Evolutionary conservation across 2,329 filamentous ascomycete genomes (phyloP).

Genomic region (Aspergillus terreus): DNA sequence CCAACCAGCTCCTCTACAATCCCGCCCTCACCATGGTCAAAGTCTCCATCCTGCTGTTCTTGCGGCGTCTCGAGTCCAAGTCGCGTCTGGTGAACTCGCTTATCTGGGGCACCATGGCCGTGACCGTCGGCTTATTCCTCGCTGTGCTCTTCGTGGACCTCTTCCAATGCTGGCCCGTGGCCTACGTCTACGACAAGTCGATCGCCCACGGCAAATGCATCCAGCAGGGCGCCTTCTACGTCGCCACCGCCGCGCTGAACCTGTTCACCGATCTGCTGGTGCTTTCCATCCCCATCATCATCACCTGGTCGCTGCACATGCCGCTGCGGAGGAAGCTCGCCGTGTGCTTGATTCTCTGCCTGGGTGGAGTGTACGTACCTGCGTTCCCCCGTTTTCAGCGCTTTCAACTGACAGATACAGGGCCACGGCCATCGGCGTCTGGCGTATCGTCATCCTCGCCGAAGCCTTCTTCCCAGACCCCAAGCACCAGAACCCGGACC

Average conservation of each 20-base stretch:
- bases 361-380: conserved; percentile 23
- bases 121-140: conserved; percentile 19
- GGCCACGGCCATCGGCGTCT: conserved; percentile 25
- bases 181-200: conserved; percentile 19
- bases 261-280: conserved; percentile 31
- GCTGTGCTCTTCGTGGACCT: conserved; percentile 24
- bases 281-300: conserved; percentile 28
- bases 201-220: conserved; percentile 24
- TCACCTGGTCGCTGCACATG: conserved; percentile 28
- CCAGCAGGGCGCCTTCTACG: conserved; percentile 25
- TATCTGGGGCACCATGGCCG: conserved; percentile 17
- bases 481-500: conserved; percentile 7
- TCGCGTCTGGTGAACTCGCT: conserved; percentile 18
- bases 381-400: no score
- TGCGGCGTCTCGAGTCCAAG: conserved; percentile 26
- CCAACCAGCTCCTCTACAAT: conserved; percentile 29
- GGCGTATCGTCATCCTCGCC: conserved; percentile 26
- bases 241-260: conserved; percentile 23
- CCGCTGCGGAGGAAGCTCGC: conserved; percentile 25
- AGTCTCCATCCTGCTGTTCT: conserved; percentile 27
- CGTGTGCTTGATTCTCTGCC: conserved; percentile 25
- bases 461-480: conserved; percentile 13
- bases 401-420: conserved; percentile 9
- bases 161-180: conserved; percentile 29
- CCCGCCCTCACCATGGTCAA: conserved; percentile 28